phyloP scores from a whole-genome alignment of 352 stramenopile species.

The Globisporangium takayamanum region DNA sequence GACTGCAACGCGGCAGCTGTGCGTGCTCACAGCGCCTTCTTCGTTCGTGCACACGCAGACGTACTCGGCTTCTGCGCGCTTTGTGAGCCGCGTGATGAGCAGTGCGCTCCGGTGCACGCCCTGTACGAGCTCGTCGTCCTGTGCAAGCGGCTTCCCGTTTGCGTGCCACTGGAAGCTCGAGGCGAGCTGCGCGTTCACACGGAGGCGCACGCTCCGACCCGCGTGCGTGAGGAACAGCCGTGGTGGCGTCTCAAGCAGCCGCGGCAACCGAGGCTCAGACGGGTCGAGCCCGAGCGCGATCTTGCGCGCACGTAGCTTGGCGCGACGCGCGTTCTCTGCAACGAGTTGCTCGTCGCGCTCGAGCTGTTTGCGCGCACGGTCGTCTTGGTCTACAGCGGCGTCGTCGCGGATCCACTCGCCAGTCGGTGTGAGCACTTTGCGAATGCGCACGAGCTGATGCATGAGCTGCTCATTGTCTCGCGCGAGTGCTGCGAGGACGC shows the following conservation, averaged over 20 bases:
- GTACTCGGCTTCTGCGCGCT: conserved; percentile 43
- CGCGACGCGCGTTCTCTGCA: conserved; percentile 30
- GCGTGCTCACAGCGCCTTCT: conserved; percentile 32
- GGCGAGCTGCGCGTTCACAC: conserved; percentile 33
- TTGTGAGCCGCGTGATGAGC: conserved; percentile 30
- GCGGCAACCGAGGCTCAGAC: conserved; percentile 26
- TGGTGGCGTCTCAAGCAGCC: conserved; percentile 26
- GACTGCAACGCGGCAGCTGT: conserved; percentile 27
- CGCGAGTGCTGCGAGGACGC: conserved; percentile 26
- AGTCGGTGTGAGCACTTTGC: conserved; percentile 40
- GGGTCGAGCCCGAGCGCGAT: conserved; percentile 52
- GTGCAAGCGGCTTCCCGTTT: conserved; percentile 24
- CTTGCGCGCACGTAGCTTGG: conserved; percentile 49
- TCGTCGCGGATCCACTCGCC: conserved; percentile 52
- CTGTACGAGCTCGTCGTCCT: conserved; percentile 2
- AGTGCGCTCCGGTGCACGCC: conserved; percentile 31
- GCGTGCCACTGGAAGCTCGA: conserved; percentile 45
- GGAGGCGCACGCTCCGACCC: conserved; percentile 25
- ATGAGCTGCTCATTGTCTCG: conserved; percentile 35
- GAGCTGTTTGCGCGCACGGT: conserved; percentile 21
- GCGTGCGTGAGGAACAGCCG: conserved; percentile 19
- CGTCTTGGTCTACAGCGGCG: conserved; percentile 31
- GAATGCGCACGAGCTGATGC: conserved; percentile 36
- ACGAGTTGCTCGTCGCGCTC: conserved; percentile 29
- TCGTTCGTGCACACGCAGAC: conserved; percentile 62